Evolutionary conservation across 805 yeast genomes (phyloP), one percentile per base, ranked within the genome.

Genomic region (Yarrowia sp.): DNA sequence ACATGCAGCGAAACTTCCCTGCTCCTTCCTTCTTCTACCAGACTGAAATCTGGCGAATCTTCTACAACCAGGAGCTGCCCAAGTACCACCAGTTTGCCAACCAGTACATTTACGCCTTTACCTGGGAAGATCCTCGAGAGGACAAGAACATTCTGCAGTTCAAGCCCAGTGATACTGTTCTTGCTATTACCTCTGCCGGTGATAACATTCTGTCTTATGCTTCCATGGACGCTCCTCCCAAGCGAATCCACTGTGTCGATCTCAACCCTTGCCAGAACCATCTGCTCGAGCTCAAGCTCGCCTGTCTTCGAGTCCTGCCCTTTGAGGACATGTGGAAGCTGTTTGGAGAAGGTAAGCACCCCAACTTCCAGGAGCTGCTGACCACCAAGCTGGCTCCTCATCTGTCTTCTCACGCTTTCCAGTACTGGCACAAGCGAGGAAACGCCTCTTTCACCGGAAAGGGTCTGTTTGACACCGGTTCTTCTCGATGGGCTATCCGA

Each of bases 91-190:
- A 88, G 74, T 89, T 89, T 78, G 84, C 83, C 66, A 82, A 88
- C 72, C 92, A 89, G 76, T 89, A 88, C 74, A 90, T 89, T 67
- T 90, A 89, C 73, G 92, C 96, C 4, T 89, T 89, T 75, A 89
- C 96, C 7, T 89, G 96, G 96, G 96, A 89, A 75, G 96, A 90
- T 73, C 96, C 96, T 35, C 81, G 88, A 65, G 95, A 88, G 76
- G 96, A 89, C 77, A 83, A 84, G 67, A 80, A 80, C 58, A 86
- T 89, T 65, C 79, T 89, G 69, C 81, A 85, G 48, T 78, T 89
- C 70, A 78, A 80, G 36, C 75, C 84, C 13, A 80, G 82, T 35
- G 96, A 90, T 72, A 87, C 90, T 0, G 89, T 89, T 3, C 79
- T 89, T 69, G 92, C 93, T 22, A 89, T 89, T 65, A 89, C 96